phyloP scores from a whole-genome alignment of 352 stramenopile species.

The Phytophthora nicotianae region DNA sequence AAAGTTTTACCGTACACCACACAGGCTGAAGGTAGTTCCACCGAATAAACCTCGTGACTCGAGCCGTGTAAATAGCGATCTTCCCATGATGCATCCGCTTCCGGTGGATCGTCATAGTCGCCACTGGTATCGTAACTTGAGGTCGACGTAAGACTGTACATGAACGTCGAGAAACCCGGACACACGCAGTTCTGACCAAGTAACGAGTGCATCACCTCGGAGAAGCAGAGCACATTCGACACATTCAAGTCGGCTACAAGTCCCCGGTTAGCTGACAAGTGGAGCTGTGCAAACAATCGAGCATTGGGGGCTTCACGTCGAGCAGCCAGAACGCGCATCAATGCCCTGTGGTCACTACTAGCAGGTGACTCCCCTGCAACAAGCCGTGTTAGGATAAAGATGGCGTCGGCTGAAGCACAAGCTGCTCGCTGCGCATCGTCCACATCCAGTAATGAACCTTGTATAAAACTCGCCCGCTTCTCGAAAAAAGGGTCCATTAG shows the following conservation, averaged over 20 bases:
- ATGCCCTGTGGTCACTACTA: conserved; percentile 69
- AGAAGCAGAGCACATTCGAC: conserved; percentile 80
- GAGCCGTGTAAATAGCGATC: conserved; percentile 72
- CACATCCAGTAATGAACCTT: conserved; percentile 77
- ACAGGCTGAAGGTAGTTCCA: conserved; percentile 50
- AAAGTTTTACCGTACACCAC: conserved; percentile 76
- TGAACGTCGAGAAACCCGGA: conserved; percentile 83
- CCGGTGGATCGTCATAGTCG: conserved; percentile 30
- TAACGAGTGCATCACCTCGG: conserved; percentile 80
- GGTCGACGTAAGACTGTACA: conserved; percentile 84
- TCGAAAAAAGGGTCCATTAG: conserved; percentile 89
- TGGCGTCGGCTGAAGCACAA: conserved; percentile 62
- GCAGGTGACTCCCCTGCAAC: conserved; percentile 66
- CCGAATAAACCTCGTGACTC: conserved; percentile 82
- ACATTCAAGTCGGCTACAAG: conserved; percentile 72
- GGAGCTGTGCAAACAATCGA: conserved; percentile 69
- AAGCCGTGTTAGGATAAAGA: conserved; percentile 74
- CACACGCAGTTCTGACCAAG: conserved; percentile 87
- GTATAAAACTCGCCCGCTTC: conserved; percentile 80
- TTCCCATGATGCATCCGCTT: conserved; percentile 58
- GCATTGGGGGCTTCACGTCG: conserved; percentile 58
- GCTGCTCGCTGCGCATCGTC: conserved; percentile 75
- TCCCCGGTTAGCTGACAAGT: conserved; percentile 71
- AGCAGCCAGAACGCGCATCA: conserved; percentile 78
- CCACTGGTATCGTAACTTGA: conserved; percentile 55